Evolutionary conservation across 2,329 filamentous ascomycete species (phyloP).

Genomic region (Didymella keratinophila): DNA sequence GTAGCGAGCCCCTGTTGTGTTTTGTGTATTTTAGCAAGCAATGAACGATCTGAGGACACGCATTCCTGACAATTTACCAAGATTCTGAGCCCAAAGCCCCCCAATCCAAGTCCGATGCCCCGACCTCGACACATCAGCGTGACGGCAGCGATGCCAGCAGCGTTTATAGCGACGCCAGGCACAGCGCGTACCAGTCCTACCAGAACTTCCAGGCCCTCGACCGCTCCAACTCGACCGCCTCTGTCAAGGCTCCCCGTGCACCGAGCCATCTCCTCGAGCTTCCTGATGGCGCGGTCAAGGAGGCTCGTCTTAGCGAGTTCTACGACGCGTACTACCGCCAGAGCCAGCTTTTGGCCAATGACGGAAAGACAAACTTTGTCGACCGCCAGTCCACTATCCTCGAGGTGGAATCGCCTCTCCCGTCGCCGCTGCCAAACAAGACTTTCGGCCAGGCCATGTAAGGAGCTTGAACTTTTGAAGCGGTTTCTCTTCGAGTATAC

Average conservation of each 20-base stretch:
- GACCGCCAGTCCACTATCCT: conserved; percentile 40
- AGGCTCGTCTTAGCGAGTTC: conserved; percentile 49
- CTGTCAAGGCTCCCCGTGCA: conserved; percentile 27
- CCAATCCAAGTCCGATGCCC: not conserved
- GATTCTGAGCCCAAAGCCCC: conserved; percentile 23
- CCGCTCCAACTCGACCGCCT: conserved; percentile 27
- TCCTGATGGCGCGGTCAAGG: conserved; percentile 23
- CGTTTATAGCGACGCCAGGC: conserved; percentile 42
- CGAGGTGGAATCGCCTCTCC: conserved; percentile 39
- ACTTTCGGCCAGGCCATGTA: conserved; percentile 20
- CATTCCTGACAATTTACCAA: conserved; percentile 36
- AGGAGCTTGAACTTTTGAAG: not conserved
- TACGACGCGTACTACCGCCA: conserved; percentile 51
- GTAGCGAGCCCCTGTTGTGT: conserved; percentile 39
- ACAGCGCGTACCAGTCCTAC: conserved; percentile 31
- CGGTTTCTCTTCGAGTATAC: not conserved
- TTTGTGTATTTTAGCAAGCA: conserved; percentile 38
- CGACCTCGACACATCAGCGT: conserved; percentile 32
- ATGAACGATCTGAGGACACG: conserved; percentile 30
- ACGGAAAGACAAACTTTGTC: conserved; percentile 21
- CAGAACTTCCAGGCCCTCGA: conserved; percentile 22
- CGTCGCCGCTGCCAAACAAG: conserved; percentile 33
- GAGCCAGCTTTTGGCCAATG: conserved; percentile 19
- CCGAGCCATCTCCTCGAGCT: conserved; percentile 28
- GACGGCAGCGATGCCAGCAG: conserved; percentile 46